Conservation (phyloP, 805 yeast species). For the Metschnikowia gelsemii region DNA sequence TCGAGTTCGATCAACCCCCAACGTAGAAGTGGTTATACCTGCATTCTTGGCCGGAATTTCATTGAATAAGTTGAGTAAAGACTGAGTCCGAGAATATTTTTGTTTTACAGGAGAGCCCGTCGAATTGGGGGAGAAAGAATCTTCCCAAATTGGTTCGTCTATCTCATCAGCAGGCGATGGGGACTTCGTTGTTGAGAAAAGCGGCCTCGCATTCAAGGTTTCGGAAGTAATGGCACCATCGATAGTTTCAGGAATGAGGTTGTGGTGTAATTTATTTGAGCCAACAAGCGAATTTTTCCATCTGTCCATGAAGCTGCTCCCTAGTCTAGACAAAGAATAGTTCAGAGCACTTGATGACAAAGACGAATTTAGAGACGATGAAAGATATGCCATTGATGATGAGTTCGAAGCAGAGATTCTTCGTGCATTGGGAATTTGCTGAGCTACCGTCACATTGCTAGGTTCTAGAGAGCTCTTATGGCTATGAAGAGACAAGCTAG, state of each 20-base stretch:
- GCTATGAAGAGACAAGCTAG: conserved; percentile 24
- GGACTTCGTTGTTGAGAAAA: conserved; percentile 9
- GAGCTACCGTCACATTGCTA: conserved; percentile 24
- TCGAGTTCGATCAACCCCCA: conserved; percentile 12
- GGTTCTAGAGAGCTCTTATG: conserved; percentile 19
- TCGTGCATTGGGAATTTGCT: conserved; percentile 15
- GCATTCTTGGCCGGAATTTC: conserved; percentile 15
- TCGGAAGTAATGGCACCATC: conserved; percentile 12
- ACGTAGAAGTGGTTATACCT: conserved; percentile 3
- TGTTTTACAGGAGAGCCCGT: conserved; percentile 9
- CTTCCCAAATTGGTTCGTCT: conserved; percentile 20
- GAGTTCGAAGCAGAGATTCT: conserved; percentile 36
- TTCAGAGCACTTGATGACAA: conserved; percentile 37
- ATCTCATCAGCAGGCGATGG: conserved; percentile 20
- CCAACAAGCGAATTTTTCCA: conserved; percentile 39
- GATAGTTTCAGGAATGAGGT: conserved; percentile 9
- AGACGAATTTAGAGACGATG: conserved; percentile 42
- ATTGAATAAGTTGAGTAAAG: conserved; percentile 30
- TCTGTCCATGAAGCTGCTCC: conserved; percentile 45
- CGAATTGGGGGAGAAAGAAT: conserved; percentile 1
- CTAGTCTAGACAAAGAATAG: conserved; percentile 40
- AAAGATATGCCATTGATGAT: conserved; percentile 39
- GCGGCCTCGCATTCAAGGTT: conserved; percentile 7
- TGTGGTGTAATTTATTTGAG: conserved; percentile 5
- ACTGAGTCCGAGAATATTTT: conserved; percentile 33